Evolutionary conservation across 805 yeast species (phyloP), one percentile per base, ranked within the genome.

Genomic region (Lipomyces yamanashiensis): DNA sequence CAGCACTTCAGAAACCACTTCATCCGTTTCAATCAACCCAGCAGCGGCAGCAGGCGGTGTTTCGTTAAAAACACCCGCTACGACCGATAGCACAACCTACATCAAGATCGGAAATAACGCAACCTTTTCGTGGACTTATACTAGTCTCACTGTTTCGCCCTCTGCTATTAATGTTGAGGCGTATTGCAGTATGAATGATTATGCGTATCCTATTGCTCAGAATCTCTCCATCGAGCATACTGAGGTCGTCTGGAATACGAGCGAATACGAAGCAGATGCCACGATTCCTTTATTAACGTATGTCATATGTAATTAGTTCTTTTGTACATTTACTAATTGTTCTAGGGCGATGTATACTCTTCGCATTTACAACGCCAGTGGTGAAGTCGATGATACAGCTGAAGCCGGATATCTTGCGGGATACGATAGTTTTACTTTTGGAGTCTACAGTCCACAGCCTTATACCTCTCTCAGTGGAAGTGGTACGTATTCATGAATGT

Each of bases 71-170:
- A 72, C 76, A 8, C 81, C 81, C 0, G 70, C 69, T 7, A 64
- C 76, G 5, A 74, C 79, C 10, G 69, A 70, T 40, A 59, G 72
- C 13, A 53, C 72, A 9, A 75, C 79, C 0, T 78, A 78, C 57
- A 67, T 78, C 59, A 76, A 75, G 65, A 66, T 74, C 39, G 81
- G 81, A 2, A 74, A 71, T 21, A 63, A 67, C 36, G 80, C 79
- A 21, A 77, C 81, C 7, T 78, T 78, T 63, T 70, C 74, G 39
- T 78, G 81, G 81, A 71, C 73, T 39, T 78, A 74, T 66, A 77
- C 80, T 13, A 69, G 71, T 58, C 71, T 78, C 15, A 48, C 59
- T 2, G 71, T 75, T n/a, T 71, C 78, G 8, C 81, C 81, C 0
- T 62, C 71, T 8, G 75, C 75, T 0, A 62, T 79, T 50, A 77